Conservation (phyloP, 1,284 basidiomycete genomes). For the Tilletia setariae region DNA sequence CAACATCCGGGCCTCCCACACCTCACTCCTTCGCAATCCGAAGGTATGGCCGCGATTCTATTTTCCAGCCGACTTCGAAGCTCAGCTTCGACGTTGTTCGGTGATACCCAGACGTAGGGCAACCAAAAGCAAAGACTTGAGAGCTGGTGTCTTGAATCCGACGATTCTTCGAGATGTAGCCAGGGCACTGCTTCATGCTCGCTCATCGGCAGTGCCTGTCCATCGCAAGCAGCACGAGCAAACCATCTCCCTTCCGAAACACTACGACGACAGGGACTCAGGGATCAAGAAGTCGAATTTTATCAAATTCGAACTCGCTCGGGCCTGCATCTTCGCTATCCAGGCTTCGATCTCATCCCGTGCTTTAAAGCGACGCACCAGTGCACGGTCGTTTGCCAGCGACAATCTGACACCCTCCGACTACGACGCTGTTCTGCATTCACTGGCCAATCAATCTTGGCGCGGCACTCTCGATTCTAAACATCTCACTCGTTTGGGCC, state of each 20-base stretch:
- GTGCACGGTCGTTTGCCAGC: background rate
- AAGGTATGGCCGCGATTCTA: background rate
- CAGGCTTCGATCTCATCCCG: background rate
- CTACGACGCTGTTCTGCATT: background rate
- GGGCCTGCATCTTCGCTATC: background rate
- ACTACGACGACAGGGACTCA: background rate
- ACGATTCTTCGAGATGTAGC: background rate
- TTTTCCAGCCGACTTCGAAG: background rate
- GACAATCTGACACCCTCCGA: background rate
- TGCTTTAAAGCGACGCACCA: background rate
- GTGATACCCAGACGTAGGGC: background rate
- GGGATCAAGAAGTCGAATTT: background rate
- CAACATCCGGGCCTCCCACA: background rate
- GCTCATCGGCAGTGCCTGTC: background rate
- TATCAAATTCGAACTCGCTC: background rate
- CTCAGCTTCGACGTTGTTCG: background rate
- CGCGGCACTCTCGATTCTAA: background rate
- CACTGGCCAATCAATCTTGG: background rate
- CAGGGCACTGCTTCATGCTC: background rate
- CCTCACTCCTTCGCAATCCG: background rate
- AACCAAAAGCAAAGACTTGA: background rate
- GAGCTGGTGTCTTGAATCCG: background rate
- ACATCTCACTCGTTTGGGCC: background rate
- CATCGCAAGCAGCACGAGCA: background rate
- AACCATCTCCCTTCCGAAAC: background rate